Base-by-base conservation (phyloP, 768 basidiomycete genomes). In the Leccinum sublutescens region DNA sequence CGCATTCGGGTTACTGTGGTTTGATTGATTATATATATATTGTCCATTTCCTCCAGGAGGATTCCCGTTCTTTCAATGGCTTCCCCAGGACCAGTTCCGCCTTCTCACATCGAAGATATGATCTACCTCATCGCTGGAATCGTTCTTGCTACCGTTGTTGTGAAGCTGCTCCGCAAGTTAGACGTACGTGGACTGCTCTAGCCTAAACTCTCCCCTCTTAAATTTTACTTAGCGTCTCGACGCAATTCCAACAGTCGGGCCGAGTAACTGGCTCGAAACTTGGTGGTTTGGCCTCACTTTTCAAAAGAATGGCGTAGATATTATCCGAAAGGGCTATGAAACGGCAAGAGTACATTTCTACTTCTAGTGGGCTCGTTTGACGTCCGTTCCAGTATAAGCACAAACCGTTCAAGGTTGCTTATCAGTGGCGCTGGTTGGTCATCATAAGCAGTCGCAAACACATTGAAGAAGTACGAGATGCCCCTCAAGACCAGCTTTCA, bases 401-500 rank as follows among this genome's bases (percentile, higher is more conserved):
- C 12, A 47, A 21, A 47, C 45, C 45, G 2, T 48, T 48, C 23
- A 48, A 48, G 47, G 23, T 48, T 14, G 21, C 45, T 21, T 21
- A 48, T 48, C 47, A 25, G 47, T 25, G 23, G 47, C 23, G 15
- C 23, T 48, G 47, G 47, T 25, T 48, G 7, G 47, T 48, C 47
- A 6, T 83, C 17, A 58, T 77, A 1, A 70, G 68, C 29, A 69
- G 72, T 7, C 64, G 60, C 2, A 59, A 69, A 27, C 57, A 72
- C 4, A 63, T 79, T 34, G 75, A 80, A 3, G 80, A 82, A 45
- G 19, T 82, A 11, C 65, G 70, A 14, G 77, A 68, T 52, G 74
- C 77, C 5, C 62, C 77, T 0, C 77, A 79, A 12, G 73, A 75
- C 31, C 61, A 64, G 7, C 63, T 82, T 19, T 80, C 79, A 7